Conservation (phyloP, 164 flowering plant genomes). For the Houttuynia cordata region DNA sequence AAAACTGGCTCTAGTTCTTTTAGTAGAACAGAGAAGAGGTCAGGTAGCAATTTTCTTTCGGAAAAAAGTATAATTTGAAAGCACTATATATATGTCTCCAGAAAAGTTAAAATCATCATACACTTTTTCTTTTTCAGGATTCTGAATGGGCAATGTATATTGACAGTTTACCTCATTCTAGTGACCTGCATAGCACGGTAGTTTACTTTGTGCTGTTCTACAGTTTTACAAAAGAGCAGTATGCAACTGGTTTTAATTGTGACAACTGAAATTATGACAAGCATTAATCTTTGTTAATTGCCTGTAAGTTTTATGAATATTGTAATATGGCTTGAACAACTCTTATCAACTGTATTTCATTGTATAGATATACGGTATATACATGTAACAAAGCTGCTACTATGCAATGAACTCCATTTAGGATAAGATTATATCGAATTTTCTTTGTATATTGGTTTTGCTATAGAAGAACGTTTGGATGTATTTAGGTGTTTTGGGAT, state of each 20-base stretch:
- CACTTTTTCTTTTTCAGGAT: constrained; percentile 26
- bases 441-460: not conserved
- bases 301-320: not conserved
- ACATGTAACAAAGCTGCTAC: too few species aligned
- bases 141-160: constrained; percentile 85
- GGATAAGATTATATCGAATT: not conserved
- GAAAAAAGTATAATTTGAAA: not conserved
- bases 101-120: constrained; percentile 1
- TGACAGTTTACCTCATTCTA: constrained; percentile 41
- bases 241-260: not conserved
- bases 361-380: too few species aligned
- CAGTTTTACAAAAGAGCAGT: not conserved
- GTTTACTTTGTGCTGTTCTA: not conserved
- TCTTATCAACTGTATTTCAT: not conserved
- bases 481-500: constrained; percentile 63
- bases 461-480: not conserved
- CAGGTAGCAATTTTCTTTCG: constrained; percentile 26
- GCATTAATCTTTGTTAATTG: too few species aligned
- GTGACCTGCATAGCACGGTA: constrained; percentile 67
- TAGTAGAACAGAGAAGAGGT: constrained; percentile 51
- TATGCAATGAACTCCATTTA: not conserved
- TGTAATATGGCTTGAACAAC: not conserved
- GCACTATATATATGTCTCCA: not conserved
- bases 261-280: too few species aligned
- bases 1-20: constrained; percentile 54